These are phyloP conservation scores for Aphanomyces euteiches DNA, from an alignment of 352 stramenopile genomes.

Conservation along the genomic window DNA sequence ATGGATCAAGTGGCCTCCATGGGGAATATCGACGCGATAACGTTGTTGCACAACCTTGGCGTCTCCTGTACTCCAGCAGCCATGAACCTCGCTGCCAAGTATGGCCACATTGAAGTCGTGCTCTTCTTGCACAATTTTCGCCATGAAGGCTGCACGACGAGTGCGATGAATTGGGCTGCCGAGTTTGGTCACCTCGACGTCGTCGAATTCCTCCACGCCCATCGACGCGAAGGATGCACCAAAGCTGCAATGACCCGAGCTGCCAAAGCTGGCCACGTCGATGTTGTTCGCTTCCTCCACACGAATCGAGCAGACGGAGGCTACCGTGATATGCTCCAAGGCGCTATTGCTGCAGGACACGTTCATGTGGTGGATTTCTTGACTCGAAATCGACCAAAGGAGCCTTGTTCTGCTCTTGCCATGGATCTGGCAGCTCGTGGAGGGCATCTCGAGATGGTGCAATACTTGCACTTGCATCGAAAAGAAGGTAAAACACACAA, in stretches of 20 bases:
- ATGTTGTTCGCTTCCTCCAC: slow-evolving; percentile 13
- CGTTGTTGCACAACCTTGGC: background rate
- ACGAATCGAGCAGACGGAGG: background rate
- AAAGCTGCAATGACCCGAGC: background rate
- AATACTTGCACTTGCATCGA: slow-evolving; percentile 11
- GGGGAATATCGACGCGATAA: background rate
- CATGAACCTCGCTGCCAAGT: background rate
- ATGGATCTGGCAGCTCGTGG: background rate
- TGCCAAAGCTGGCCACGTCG: slow-evolving; percentile 1
- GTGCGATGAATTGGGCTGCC: slow-evolving; percentile 13
- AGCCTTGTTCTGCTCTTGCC: background rate
- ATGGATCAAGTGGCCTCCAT: slow-evolving; percentile 2
- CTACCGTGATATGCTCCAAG: slow-evolving; percentile 9
- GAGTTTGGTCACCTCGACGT: slow-evolving; percentile 9
- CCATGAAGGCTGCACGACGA: slow-evolving; percentile 7
- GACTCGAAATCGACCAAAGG: background rate
- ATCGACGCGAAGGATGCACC: slow-evolving; percentile 1
- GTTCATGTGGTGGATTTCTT: slow-evolving; percentile 1
- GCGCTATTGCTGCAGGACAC: background rate
- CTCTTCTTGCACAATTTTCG: background rate
- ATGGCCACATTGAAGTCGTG: background rate
- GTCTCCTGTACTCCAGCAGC: background rate
- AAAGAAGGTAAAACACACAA: background rate
- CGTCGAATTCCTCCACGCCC: slow-evolving; percentile 4
- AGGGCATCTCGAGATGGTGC: slow-evolving; percentile 15